Percentiles rank a stretch among this genome's conserved stretches.
phyloP scores from a whole-genome alignment of 208 protist genomes.

The Trypanosoma congolense region DNA sequence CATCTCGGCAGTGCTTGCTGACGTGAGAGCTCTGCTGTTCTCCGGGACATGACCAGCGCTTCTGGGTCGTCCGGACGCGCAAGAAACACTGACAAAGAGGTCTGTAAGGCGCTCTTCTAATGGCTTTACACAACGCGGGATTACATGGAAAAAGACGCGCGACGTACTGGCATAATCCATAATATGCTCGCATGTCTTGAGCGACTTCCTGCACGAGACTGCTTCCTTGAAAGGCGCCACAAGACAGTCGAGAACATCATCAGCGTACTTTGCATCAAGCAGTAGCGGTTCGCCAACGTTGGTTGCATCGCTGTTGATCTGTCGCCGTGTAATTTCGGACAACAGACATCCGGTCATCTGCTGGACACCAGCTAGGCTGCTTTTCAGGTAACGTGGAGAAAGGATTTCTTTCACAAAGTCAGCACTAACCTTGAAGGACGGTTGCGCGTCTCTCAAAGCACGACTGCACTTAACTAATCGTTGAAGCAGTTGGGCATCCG shows the following conservation, averaged over 20 bases:
- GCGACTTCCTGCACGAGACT: conserved; percentile 7
- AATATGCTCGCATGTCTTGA: conserved; percentile 37
- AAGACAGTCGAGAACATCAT: conserved; percentile 46
- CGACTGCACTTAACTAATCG: conserved; percentile 32
- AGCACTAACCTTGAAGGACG: conserved; percentile 17
- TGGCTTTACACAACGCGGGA: conserved; percentile 39
- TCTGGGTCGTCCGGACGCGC: conserved; percentile 8
- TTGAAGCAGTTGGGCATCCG: conserved; percentile 26
- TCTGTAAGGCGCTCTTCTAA: conserved; percentile 23
- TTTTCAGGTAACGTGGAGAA: conserved; percentile 45
- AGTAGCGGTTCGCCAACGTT: conserved; percentile 19
- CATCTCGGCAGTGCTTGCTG: conserved; percentile 45
- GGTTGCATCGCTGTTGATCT: conserved; percentile 4
- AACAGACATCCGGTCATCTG: conserved; percentile 64
- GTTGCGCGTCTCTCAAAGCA: conserved; percentile 18
- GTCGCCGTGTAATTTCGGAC: conserved; percentile 50
- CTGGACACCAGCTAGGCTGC: conserved; percentile 36
- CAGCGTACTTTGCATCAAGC: conserved; percentile 28
- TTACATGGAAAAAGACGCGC: conserved; percentile 40
- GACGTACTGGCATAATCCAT: conserved; percentile 49
- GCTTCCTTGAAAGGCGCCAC: conserved; percentile 41
- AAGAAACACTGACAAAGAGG: conserved; percentile 35
- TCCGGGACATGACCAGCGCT: neutral
- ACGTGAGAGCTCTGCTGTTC: conserved; percentile 17
- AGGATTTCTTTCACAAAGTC: conserved; percentile 42